Percentiles rank a stretch among this genome's conserved stretches.
These are phyloP conservation scores for Boletus patriciae DNA, from an alignment of 768 basidiomycete species.

Conservation along the genomic window DNA sequence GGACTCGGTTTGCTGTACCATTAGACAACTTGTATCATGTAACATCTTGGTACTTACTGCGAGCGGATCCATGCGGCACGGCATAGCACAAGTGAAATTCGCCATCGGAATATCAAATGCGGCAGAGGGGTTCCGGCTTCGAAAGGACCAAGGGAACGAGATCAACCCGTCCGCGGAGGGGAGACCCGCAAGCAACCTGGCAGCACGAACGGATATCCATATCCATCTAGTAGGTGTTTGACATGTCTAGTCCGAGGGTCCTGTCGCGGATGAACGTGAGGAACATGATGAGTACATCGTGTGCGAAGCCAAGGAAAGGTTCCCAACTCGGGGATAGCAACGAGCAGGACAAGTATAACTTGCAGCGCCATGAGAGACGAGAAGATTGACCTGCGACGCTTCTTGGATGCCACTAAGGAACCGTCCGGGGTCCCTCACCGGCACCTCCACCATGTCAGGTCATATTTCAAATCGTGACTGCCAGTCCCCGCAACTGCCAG, in stretches of 20 bases:
- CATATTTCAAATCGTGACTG: slow-evolving; percentile 19
- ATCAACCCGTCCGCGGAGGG: slow-evolving; percentile 29
- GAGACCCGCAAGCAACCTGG: slow-evolving; percentile 12
- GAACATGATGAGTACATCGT: slow-evolving; percentile 10
- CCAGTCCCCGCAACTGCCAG: slow-evolving; percentile 17
- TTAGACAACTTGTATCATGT: not conserved
- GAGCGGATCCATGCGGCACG: slow-evolving; percentile 4
- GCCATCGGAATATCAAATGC: slow-evolving; percentile 9
- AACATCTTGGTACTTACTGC: not conserved
- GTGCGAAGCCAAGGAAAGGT: slow-evolving; percentile 15
- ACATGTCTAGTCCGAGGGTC: slow-evolving; percentile 14
- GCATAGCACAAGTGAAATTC: slow-evolving; percentile 3
- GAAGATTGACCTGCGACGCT: slow-evolving; percentile 17
- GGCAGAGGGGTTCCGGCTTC: slow-evolving; percentile 13
- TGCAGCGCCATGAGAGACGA: slow-evolving; percentile 22
- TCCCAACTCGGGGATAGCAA: slow-evolving; percentile 25
- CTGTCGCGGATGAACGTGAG: slow-evolving; percentile 24
- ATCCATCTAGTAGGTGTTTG: slow-evolving; percentile 11
- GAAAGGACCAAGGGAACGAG: slow-evolving; percentile 14
- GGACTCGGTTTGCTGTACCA: not conserved
- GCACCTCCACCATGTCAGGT: slow-evolving; percentile 7
- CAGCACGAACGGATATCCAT: not conserved
- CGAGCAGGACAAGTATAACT: slow-evolving; percentile 17
- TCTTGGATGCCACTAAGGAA: slow-evolving; percentile 2
- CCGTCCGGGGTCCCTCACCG: slow-evolving; percentile 13